A percentile compares a stretch with the other conserved stretches of the same genome.
These are phyloP conservation scores for Leccinum sublutescens DNA, from an alignment of 768 basidiomycete species.

Conservation along the genomic window DNA sequence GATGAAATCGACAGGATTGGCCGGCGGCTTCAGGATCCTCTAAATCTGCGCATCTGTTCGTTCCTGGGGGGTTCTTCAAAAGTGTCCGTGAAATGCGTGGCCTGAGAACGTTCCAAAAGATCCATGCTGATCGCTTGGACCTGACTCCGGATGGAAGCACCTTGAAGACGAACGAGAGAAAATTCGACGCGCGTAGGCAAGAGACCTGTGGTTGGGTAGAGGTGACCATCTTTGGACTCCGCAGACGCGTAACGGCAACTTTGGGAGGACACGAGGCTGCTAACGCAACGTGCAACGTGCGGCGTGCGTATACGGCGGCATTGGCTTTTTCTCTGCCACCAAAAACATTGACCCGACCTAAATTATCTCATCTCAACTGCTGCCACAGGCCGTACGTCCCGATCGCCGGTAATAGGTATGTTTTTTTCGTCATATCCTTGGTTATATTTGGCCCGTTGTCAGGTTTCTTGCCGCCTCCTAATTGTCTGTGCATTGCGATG, in stretches of 20 bases:
- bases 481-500: neutral
- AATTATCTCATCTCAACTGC: conserved; percentile 21
- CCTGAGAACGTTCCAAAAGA: conserved; percentile 12
- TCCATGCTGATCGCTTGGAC: conserved; percentile 8
- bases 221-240: conserved; percentile 16
- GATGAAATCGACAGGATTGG: conserved; percentile 22
- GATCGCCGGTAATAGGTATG: conserved; percentile 1
- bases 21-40: conserved; percentile 10
- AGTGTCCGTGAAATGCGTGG: conserved; percentile 1
- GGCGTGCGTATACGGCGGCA: conserved; percentile 15
- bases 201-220: neutral
- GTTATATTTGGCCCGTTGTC: neutral
- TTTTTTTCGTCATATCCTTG: conserved; percentile 3
- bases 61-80: conserved; percentile 10
- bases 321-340: conserved; percentile 10
- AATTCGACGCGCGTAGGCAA: conserved; percentile 1
- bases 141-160: conserved; percentile 2
- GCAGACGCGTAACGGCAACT: conserved; percentile 21
- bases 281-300: conserved; percentile 16
- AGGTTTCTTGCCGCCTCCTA: neutral
- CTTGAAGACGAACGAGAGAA: neutral
- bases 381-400: neutral
- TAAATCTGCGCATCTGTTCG: conserved; percentile 12
- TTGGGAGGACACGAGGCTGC: conserved; percentile 24
- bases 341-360: neutral